phyloP scores from a whole-genome alignment of 148 eudicot genomes.

The Beta vulgaris region DNA sequence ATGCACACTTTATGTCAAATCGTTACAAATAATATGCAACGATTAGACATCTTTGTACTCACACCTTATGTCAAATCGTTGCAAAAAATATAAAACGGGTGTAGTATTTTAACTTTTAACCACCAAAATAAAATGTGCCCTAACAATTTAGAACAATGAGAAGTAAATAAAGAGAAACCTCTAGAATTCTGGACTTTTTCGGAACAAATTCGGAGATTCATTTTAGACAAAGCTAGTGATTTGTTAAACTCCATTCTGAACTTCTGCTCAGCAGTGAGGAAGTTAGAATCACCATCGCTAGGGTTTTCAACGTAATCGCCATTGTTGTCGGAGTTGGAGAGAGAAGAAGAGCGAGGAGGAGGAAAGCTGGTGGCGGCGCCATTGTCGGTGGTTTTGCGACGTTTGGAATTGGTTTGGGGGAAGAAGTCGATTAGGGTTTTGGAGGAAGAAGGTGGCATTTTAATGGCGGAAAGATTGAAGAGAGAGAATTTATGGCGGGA shows the following conservation, averaged over 20 bases:
- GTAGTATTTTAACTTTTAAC: neutral
- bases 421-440: conserved; percentile 73
- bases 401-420: conserved; percentile 56
- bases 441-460: conserved; percentile 28
- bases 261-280: conserved; percentile 51
- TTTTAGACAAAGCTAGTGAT: conserved; percentile 50
- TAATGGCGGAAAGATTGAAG: neutral
- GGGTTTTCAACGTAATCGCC: conserved; percentile 4
- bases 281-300: conserved; percentile 11
- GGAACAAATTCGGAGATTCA: conserved; percentile 53
- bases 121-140: neutral
- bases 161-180: conserved; percentile 32
- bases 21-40: too few relatives aligned
- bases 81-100: too few relatives aligned
- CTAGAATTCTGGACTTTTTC: conserved; percentile 43
- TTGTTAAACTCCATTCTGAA: conserved; percentile 53
- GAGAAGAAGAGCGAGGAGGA: conserved; percentile 11
- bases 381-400: conserved; percentile 41
- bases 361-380: neutral
- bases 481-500: neutral
- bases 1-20: too few relatives aligned
- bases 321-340: neutral
- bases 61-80: too few relatives aligned
- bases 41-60: too few relatives aligned
- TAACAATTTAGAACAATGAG: neutral